These are phyloP conservation scores for Sphagnum magellanicum DNA, from an alignment of 228 moss, liverwort and hornwort genomes.

Conservation along the genomic window DNA sequence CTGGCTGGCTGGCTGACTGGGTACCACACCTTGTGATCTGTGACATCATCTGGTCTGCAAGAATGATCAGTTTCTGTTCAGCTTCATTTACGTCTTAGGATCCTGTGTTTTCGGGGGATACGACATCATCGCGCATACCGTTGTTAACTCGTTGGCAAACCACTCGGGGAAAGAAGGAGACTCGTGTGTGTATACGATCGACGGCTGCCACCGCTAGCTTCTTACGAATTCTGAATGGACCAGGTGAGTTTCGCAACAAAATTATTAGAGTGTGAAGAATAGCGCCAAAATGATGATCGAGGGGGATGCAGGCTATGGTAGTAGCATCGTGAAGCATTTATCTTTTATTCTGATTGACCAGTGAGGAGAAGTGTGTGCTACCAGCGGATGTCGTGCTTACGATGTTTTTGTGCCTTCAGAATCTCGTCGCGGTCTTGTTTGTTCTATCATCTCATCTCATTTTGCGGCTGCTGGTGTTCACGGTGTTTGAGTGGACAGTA, in stretches of 20 bases:
- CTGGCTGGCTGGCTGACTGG: too few relatives aligned
- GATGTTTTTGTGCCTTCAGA: background rate
- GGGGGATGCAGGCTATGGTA: background rate
- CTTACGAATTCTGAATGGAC: slow-evolving; percentile 53
- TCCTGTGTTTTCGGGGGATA: too few relatives aligned
- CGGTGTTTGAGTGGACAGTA: slow-evolving; percentile 42
- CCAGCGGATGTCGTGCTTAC: background rate
- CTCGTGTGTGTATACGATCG: background rate
- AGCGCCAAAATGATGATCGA: background rate
- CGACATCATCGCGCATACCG: too few relatives aligned
- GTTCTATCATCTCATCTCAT: background rate
- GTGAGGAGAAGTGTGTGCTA: too few relatives aligned
- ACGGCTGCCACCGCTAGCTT: background rate
- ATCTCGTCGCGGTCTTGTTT: background rate
- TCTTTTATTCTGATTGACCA: background rate
- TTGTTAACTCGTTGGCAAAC: too few relatives aligned
- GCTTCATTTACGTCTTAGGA: too few relatives aligned
- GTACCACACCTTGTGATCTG: too few relatives aligned
- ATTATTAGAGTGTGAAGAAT: too few relatives aligned
- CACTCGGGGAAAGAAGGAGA: too few relatives aligned
- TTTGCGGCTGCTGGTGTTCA: background rate
- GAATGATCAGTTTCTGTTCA: too few relatives aligned
- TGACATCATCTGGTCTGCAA: too few relatives aligned
- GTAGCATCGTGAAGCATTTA: background rate
- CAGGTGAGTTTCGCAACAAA: slow-evolving; percentile 40